Evolutionary conservation across 2,329 filamentous ascomycete species (phyloP).

Genomic region (Cercospora zeina): DNA sequence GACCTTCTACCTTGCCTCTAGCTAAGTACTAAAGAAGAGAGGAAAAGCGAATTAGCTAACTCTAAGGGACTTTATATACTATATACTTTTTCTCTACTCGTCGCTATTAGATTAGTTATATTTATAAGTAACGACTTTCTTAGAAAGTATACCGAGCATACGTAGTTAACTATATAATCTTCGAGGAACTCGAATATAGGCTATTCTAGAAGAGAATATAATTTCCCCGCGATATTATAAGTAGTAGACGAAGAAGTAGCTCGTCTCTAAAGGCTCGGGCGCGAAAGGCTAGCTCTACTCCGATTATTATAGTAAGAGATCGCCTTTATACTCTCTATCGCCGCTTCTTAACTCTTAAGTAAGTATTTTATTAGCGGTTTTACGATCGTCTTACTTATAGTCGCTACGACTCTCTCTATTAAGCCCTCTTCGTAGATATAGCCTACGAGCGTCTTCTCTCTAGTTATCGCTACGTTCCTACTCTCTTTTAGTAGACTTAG

Average conservation of each 20-base stretch:
- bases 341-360: constrained; percentile 40
- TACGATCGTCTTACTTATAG: constrained; percentile 64
- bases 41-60: too few species aligned
- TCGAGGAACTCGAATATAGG: too few species aligned
- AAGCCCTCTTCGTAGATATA: constrained; percentile 62
- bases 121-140: too few species aligned
- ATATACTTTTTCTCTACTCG: too few species aligned
- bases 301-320: constrained; percentile 55
- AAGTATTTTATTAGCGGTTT: constrained; percentile 81
- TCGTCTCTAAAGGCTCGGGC: constrained; percentile 61
- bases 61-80: too few species aligned
- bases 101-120: too few species aligned
- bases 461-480: constrained; percentile 52
- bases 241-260: constrained; percentile 21
- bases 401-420: constrained; percentile 64
- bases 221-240: too few species aligned
- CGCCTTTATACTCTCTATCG: constrained; percentile 59
- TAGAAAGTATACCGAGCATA: too few species aligned
- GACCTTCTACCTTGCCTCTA: too few species aligned
- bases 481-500: constrained; percentile 49
- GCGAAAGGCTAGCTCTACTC: constrained; percentile 61
- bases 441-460: constrained; percentile 54
- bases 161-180: too few species aligned
- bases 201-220: too few species aligned
- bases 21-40: too few species aligned